Evolutionary conservation across 495 filamentous ascomycete species (phyloP).

Genomic region (Talaromyces stipitatus): DNA sequence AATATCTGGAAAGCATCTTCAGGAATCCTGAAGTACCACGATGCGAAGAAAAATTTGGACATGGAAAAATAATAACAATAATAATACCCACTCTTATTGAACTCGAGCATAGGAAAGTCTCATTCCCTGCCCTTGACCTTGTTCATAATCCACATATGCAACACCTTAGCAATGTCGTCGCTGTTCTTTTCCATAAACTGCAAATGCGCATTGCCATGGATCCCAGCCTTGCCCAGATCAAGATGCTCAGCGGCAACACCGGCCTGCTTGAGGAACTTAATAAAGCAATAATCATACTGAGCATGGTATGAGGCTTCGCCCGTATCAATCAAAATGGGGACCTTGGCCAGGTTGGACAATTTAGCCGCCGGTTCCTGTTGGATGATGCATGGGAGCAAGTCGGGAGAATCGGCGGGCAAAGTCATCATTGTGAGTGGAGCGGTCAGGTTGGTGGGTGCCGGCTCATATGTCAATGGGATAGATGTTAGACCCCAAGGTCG

Average conservation of each 20-base stretch:
- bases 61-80: too few relatives aligned
- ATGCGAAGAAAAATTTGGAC: too few relatives aligned
- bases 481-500: slow-evolving; percentile 23
- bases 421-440: background rate
- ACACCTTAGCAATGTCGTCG: slow-evolving; percentile 14
- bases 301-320: slow-evolving; percentile 20
- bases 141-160: slow-evolving; percentile 11
- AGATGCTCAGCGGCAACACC: slow-evolving; percentile 16
- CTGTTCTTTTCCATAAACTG: slow-evolving; percentile 22
- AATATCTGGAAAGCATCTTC: too few relatives aligned
- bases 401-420: slow-evolving; percentile 5
- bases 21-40: too few relatives aligned
- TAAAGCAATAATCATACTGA: slow-evolving; percentile 20
- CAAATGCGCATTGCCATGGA: slow-evolving; percentile 24
- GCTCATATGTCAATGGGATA: slow-evolving; percentile 18
- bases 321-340: slow-evolving; percentile 16
- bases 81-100: too few relatives aligned
- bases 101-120: too few relatives aligned
- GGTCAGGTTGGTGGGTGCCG: slow-evolving; percentile 3
- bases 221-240: slow-evolving; percentile 15
- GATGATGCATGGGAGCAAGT: slow-evolving; percentile 12
- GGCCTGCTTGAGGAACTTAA: slow-evolving; percentile 17
- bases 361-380: slow-evolving; percentile 14
- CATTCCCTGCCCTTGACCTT: too few relatives aligned
- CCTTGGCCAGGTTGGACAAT: slow-evolving; percentile 16